Evolutionary conservation across 495 filamentous ascomycete genomes (phyloP).

Genomic region (Aspergillus sparsus): DNA sequence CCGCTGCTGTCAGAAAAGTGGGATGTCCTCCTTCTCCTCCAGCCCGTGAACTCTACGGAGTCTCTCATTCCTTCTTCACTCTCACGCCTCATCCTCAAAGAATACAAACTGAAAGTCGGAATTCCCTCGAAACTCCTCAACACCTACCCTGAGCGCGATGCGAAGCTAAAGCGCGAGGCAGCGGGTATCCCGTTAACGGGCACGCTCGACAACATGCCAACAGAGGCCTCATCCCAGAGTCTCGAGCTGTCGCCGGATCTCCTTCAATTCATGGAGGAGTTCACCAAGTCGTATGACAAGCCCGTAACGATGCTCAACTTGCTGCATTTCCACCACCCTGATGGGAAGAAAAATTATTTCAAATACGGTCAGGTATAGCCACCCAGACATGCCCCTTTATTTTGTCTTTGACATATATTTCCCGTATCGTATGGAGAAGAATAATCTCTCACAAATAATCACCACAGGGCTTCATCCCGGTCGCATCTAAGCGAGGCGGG

Average conservation of each 20-base stretch:
- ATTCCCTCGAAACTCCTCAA: slow-evolving; percentile 54
- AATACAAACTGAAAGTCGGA: slow-evolving; percentile 55
- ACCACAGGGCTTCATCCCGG: slow-evolving; percentile 46
- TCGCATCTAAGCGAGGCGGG: slow-evolving; percentile 57
- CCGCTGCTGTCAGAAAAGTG: slow-evolving; percentile 52
- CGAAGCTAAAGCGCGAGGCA: slow-evolving; percentile 44
- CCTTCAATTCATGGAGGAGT: slow-evolving; percentile 46
- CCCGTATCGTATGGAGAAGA: background rate
- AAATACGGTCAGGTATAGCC: slow-evolving; percentile 53
- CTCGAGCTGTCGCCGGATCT: slow-evolving; percentile 58
- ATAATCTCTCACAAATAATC: background rate
- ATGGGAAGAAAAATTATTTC: slow-evolving; percentile 55
- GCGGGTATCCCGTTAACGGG: slow-evolving; percentile 40
- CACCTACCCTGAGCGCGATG: slow-evolving; percentile 49
- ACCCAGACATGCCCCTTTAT: background rate
- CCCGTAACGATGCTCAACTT: slow-evolving; percentile 70
- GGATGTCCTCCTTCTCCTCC: slow-evolving; percentile 58
- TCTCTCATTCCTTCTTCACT: slow-evolving; percentile 39
- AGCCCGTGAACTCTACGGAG: slow-evolving; percentile 12
- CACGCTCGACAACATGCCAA: slow-evolving; percentile 32
- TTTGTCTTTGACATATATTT: background rate
- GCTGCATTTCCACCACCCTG: slow-evolving; percentile 57
- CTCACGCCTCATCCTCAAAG: slow-evolving; percentile 30
- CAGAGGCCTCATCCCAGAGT: slow-evolving; percentile 45
- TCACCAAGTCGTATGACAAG: slow-evolving; percentile 34